Evolutionary conservation across 345 rosid genomes (phyloP), one percentile per base, ranked within the genome.

Genomic region (Tarenaya hassleriana): DNA sequence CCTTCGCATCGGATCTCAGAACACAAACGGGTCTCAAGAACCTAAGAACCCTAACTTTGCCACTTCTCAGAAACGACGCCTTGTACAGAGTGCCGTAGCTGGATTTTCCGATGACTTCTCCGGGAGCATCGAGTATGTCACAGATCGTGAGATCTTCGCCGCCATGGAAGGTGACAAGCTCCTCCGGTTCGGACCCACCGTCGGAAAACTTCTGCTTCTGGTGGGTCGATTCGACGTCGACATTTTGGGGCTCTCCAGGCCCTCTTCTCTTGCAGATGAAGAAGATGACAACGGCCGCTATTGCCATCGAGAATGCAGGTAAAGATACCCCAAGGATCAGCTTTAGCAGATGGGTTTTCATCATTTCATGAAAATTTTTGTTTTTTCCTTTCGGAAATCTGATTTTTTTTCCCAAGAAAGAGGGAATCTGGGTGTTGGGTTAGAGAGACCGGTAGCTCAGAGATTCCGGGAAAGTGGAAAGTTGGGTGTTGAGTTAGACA

Each of bases 111-210:
- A 91, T 82, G 27, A 91, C 98, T 62, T 91, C 98, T 4, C 98
- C 98, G 0, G 98, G 96, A 47, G 98, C 95, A 29, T 91, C 96
- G 55, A 91, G 83, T 43, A 91, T 79, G 71, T 91, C 96, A 43
- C 63, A 59, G 32, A 79, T 81, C 17, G 89, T 82, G 0, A 91
- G 81, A 70, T 74, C 89, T 47, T 77, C 73, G 0, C 92, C 96
- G 9, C 89, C 89, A 13, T 37, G 74, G 51, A 91, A 91, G 5
- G 69, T 74, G 19, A 79, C 41, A 47, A 84, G 76, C 7, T 81
- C 92, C 78, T 87, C 95, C 13, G 60, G 29, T 34, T 60, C 64
- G 3, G 58, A 27, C 15, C 41, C 15, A 10, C 15, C 8, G 11
- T 37, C n/a, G 4, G 56, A 33, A 51, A 16, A 35, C 11, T 52